These are phyloP conservation scores for Xylaria sp. DNA, from an alignment of 2,329 filamentous ascomycete species.

Conservation along the genomic window DNA sequence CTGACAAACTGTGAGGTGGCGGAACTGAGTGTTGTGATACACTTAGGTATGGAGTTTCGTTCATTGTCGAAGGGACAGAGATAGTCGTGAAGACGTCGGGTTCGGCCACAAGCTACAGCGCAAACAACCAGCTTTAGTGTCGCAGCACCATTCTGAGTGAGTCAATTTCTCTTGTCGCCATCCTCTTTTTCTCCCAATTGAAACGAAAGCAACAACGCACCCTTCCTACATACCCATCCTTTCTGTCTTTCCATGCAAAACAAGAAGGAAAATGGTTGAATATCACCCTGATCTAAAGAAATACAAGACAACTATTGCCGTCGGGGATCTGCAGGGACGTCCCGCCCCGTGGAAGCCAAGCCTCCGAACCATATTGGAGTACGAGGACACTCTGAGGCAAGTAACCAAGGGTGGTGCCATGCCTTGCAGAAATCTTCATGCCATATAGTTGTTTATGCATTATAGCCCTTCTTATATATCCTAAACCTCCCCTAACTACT, in stretches of 20 bases:
- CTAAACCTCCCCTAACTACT: background rate
- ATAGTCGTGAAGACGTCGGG: constrained; percentile 21
- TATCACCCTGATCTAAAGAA: constrained; percentile 5
- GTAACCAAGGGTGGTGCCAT: constrained; percentile 7
- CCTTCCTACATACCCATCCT: background rate
- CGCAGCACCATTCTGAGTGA: constrained; percentile 17
- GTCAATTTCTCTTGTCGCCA: constrained; percentile 8
- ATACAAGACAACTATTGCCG: constrained; percentile 5
- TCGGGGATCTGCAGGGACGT: constrained; percentile 6
- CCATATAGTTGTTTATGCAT: background rate
- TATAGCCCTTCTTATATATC: background rate
- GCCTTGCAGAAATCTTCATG: background rate
- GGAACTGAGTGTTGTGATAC: constrained; percentile 14
- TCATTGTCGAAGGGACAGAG: constrained; percentile 22
- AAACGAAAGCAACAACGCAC: constrained; percentile 20
- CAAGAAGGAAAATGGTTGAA: constrained; percentile 6
- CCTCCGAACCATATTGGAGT: constrained; percentile 16
- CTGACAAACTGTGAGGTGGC: constrained; percentile 13
- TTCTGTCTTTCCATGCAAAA: background rate
- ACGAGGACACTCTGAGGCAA: constrained; percentile 29
- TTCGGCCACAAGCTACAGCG: background rate
- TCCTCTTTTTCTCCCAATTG: background rate
- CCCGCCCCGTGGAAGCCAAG: constrained; percentile 11
- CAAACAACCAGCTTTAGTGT: background rate
- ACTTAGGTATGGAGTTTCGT: constrained; percentile 28